A percentile compares a stretch with the other conserved stretches of the same genome.
Evolutionary conservation across 2,329 filamentous ascomycete species (phyloP).

Genomic region (Talaromyces albobiverticillius): DNA sequence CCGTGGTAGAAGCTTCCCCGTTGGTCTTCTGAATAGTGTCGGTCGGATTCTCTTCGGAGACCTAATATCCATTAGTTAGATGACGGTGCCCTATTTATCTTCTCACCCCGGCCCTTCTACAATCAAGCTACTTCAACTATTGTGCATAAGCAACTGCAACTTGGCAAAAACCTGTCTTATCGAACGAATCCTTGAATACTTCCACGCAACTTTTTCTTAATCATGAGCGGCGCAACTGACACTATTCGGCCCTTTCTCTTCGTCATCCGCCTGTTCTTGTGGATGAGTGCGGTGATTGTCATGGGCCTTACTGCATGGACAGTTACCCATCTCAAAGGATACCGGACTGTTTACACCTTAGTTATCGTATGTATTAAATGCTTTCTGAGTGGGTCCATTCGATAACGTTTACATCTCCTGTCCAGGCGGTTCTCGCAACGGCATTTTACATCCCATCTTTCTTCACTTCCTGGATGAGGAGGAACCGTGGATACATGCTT

Average conservation of each 20-base stretch:
- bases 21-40: too few relatives aligned
- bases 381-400: background rate
- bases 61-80: too few relatives aligned
- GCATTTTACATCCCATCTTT: constrained; percentile 18
- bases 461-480: constrained; percentile 14
- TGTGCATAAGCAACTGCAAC: too few relatives aligned
- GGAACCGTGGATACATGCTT: constrained; percentile 18
- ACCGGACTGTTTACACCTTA: constrained; percentile 16
- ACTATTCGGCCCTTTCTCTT: constrained; percentile 15
- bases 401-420: background rate
- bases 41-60: too few relatives aligned
- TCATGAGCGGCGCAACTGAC: constrained; percentile 4
- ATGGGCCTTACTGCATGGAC: constrained; percentile 18
- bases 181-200: too few relatives aligned
- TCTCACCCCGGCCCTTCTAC: too few relatives aligned
- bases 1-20: too few relatives aligned
- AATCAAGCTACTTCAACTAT: too few relatives aligned
- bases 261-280: constrained; percentile 14
- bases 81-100: too few relatives aligned
- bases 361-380: constrained; percentile 13
- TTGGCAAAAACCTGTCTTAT: too few relatives aligned
- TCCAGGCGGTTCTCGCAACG: constrained; percentile 14
- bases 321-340: constrained; percentile 14
- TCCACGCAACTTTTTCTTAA: too few relatives aligned
- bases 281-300: constrained; percentile 16